A percentile compares a stretch with the other conserved stretches of the same genome.
These are phyloP conservation scores for Metarhizium sp. DNA, from an alignment of 2,329 filamentous ascomycete species.

Conservation along the genomic window DNA sequence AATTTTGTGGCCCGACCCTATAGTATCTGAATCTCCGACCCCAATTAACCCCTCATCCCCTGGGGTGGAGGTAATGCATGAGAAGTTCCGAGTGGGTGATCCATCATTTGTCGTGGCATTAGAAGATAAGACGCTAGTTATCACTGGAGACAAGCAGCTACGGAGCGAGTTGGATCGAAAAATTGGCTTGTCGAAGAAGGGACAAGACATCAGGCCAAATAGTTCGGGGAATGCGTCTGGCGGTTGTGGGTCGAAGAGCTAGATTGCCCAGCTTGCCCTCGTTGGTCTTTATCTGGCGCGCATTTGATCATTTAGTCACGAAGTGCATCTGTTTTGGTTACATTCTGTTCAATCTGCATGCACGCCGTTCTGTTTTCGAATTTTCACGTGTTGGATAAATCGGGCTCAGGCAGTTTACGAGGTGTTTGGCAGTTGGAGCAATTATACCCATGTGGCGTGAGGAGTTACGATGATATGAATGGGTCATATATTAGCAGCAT, in stretches of 20 bases:
- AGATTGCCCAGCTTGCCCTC: not conserved
- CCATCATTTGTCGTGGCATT: conserved; percentile 18
- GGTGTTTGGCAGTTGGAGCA: not conserved
- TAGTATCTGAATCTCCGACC: conserved; percentile 7
- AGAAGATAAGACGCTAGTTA: conserved; percentile 30
- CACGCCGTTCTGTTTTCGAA: not conserved
- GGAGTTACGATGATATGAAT: not conserved
- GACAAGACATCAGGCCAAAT: conserved; percentile 1
- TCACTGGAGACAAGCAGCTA: conserved; percentile 24
- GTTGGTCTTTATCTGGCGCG: not conserved
- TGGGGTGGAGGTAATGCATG: conserved; percentile 19
- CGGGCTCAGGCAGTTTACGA: not conserved
- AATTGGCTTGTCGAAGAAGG: conserved; percentile 15
- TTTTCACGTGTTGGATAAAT: not conserved
- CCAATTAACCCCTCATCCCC: conserved; percentile 3
- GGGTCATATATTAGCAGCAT: not conserved
- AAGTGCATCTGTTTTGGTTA: not conserved
- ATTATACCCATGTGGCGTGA: not conserved
- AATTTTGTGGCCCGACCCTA: conserved; percentile 29
- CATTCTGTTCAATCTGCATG: not conserved
- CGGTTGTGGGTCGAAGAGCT: not conserved
- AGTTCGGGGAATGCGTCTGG: not conserved
- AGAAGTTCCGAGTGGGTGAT: conserved; percentile 31
- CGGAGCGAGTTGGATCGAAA: conserved; percentile 21
- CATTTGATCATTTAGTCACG: not conserved